phyloP scores from a whole-genome alignment of 1,284 basidiomycete genomes.

The Ustilago tritici region DNA sequence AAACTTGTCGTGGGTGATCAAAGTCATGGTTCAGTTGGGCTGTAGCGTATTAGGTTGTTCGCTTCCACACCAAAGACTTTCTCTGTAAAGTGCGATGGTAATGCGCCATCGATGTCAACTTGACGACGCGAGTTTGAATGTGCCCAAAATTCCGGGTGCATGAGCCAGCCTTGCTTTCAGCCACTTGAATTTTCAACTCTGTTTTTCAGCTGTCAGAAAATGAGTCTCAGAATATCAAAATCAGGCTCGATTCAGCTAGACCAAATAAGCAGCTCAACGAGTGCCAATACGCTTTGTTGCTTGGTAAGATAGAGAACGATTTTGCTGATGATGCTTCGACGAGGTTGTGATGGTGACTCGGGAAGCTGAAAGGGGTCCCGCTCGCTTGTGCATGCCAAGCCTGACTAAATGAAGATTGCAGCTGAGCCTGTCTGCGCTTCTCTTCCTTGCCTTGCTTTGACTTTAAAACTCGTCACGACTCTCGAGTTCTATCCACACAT shows the following conservation, averaged over 20 bases:
- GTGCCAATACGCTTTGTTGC: background rate
- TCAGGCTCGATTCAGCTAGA: background rate
- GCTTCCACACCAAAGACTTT: background rate
- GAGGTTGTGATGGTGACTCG: background rate
- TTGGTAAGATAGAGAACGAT: background rate
- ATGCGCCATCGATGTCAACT: conserved; percentile 6
- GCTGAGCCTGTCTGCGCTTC: background rate
- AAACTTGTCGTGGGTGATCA: background rate
- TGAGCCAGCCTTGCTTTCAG: background rate
- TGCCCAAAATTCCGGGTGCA: background rate
- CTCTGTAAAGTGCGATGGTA: background rate
- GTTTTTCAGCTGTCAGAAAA: conserved; percentile 4
- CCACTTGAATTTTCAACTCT: background rate
- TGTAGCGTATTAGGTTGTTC: background rate
- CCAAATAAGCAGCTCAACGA: background rate
- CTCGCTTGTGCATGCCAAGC: conserved; percentile 19
- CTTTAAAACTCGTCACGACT: background rate
- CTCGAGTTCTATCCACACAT: background rate
- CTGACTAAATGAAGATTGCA: conserved; percentile 1
- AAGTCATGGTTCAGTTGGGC: background rate
- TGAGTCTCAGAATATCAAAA: conserved; percentile 5
- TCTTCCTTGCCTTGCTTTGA: background rate
- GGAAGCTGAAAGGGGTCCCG: conserved; percentile 1
- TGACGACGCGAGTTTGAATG: background rate
- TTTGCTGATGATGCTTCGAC: background rate